Evolutionary conservation across 1,139 yeast genomes (phyloP).

Genomic region (Martiniozyma asiatica): DNA sequence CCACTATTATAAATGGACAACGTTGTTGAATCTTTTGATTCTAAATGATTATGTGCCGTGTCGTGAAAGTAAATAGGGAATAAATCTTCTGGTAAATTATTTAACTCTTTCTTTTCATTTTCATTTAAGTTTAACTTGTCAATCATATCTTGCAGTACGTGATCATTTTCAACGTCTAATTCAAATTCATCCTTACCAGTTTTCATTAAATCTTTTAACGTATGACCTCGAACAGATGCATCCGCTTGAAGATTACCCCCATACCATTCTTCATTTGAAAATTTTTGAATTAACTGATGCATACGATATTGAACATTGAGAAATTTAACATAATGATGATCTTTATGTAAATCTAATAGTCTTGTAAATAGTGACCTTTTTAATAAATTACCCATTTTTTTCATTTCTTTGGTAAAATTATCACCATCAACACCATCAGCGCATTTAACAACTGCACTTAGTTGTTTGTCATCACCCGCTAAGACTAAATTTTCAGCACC

Average conservation of each 20-base stretch:
- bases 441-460: slow-evolving; percentile 67
- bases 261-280: slow-evolving; percentile 63
- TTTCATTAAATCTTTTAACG: slow-evolving; percentile 40
- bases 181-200: slow-evolving; percentile 28
- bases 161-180: slow-evolving; percentile 9
- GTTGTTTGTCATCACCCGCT: slow-evolving; percentile 82
- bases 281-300: slow-evolving; percentile 68
- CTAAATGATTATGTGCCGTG: slow-evolving; percentile 30
- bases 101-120: too few relatives aligned
- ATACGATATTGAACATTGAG: slow-evolving; percentile 78
- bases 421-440: slow-evolving; percentile 25
- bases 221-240: slow-evolving; percentile 39
- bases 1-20: slow-evolving; percentile 59
- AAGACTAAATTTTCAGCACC: slow-evolving; percentile 48
- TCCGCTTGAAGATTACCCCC: slow-evolving; percentile 52
- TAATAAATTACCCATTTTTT: slow-evolving; percentile 22
- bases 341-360: slow-evolving; percentile 35
- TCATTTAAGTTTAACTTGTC: too few relatives aligned
- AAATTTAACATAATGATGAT: slow-evolving; percentile 36
- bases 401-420: slow-evolving; percentile 3
- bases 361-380: slow-evolving; percentile 73
- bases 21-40: slow-evolving; percentile 19
- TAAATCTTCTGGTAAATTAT: slow-evolving; percentile 23
- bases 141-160: too few relatives aligned
- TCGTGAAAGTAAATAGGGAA: slow-evolving; percentile 63